Percentiles rank a stretch among this genome's conserved stretches.
Evolutionary conservation across 192 early-diverging fungal genomes (phyloP).

Genomic region (Coemansia sp.): DNA sequence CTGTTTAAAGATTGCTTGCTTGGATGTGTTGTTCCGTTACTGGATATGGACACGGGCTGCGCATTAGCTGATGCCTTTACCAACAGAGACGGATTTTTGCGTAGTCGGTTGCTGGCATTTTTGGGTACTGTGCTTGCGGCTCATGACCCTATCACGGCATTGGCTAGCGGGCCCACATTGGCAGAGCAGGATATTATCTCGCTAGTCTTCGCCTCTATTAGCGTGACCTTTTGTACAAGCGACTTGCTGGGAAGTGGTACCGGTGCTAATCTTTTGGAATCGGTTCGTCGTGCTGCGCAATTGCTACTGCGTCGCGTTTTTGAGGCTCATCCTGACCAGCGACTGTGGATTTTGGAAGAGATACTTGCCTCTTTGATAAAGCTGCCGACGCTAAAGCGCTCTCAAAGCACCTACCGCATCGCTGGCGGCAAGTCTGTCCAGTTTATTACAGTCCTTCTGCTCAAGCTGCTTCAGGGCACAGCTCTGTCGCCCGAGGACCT

Average conservation of each 20-base stretch:
- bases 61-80: conserved; percentile 17
- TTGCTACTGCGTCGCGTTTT: conserved; percentile 41
- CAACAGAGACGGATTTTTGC: conserved; percentile 4
- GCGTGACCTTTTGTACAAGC: conserved; percentile 38
- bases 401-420: conserved; percentile 59
- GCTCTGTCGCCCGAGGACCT: conserved; percentile 40
- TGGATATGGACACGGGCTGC: conserved; percentile 23
- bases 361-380: conserved; percentile 74
- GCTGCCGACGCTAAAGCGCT: conserved; percentile 61
- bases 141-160: conserved; percentile 17
- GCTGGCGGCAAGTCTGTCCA: conserved; percentile 67
- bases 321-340: conserved; percentile 55
- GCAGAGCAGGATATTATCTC: conserved; percentile 46
- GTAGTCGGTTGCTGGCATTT: conserved; percentile 22
- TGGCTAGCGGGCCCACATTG: conserved; percentile 24
- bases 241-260: conserved; percentile 23
- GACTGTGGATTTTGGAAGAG: conserved; percentile 84
- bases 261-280: conserved; percentile 37
- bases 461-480: conserved; percentile 65
- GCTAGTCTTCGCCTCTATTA: conserved; percentile 47
- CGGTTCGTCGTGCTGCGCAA: conserved; percentile 44
- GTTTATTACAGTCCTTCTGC: conserved; percentile 68
- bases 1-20: conserved; percentile 45
- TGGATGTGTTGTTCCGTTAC: conserved; percentile 38
- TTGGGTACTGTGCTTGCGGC: conserved; percentile 27